Evolutionary conservation across 495 filamentous ascomycete genomes (phyloP).

Genomic region (Diplogelasinospora grovesii): DNA sequence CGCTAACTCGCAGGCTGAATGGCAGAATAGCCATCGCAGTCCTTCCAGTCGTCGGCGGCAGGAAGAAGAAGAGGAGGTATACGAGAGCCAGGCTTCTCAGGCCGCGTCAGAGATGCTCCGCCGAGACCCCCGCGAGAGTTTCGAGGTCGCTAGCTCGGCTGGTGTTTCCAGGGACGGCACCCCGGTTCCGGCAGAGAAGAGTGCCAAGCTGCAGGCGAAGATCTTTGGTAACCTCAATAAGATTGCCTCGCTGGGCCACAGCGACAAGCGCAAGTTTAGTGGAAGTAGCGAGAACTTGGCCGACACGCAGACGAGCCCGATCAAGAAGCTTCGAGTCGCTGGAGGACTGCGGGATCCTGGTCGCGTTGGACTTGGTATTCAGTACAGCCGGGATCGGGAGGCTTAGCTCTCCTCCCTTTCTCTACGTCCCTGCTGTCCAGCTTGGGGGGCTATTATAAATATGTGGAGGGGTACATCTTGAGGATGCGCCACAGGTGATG

Average conservation of each 20-base stretch:
- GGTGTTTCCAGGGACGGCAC: constrained; percentile 36
- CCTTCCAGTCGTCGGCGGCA: constrained; percentile 13
- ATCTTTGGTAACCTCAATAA: constrained; percentile 64
- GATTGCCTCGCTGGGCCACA: constrained; percentile 26
- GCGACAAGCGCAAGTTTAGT: constrained; percentile 54
- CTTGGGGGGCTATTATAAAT: too few relatives aligned
- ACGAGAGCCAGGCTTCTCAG: constrained; percentile 46
- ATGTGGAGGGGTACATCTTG: too few relatives aligned
- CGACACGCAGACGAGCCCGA: constrained; percentile 33
- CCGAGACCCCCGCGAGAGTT: constrained; percentile 44
- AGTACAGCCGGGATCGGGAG: constrained; percentile 34
- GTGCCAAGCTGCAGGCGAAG: constrained; percentile 54
- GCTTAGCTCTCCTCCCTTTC: too few relatives aligned
- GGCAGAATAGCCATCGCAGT: too few relatives aligned
- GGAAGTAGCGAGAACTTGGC: constrained; percentile 27
- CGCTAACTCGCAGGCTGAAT: constrained; percentile 18
- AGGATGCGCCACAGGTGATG: too few relatives aligned
- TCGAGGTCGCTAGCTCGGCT: constrained; percentile 39
- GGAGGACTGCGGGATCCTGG: constrained; percentile 23
- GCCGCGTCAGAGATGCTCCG: constrained; percentile 51
- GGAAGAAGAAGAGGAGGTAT: constrained; percentile 33
- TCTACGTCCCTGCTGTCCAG: too few relatives aligned
- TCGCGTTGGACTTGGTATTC: constrained; percentile 60
- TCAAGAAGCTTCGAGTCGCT: constrained; percentile 56
- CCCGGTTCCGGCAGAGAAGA: constrained; percentile 36